Evolutionary conservation across 2,329 filamentous ascomycete species (phyloP).

Genomic region (Diaporthe aspalathi): DNA sequence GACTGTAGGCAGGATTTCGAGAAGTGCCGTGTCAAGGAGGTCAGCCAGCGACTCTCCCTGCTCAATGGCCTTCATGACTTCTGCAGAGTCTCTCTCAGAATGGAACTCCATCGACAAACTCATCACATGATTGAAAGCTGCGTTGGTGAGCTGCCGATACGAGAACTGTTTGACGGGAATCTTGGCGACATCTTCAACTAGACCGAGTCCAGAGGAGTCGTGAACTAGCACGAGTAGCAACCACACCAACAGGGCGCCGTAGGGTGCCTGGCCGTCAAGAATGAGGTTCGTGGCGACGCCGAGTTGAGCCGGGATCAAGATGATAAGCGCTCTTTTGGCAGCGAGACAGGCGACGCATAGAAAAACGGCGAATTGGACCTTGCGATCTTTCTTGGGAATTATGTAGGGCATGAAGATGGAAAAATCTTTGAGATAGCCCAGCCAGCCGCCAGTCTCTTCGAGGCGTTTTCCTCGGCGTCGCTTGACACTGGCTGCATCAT

Average conservation of each 20-base stretch:
- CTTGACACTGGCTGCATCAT: constrained; percentile 10
- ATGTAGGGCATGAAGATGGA: constrained; percentile 25
- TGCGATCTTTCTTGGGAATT: constrained; percentile 19
- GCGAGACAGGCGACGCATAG: background rate
- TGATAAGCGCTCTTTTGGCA: background rate
- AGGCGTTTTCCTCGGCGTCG: constrained; percentile 10
- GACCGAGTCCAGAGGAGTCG: background rate
- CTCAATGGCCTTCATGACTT: constrained; percentile 72
- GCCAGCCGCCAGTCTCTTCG: constrained; percentile 31
- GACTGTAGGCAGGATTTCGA: constrained; percentile 71
- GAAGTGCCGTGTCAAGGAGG: constrained; percentile 69
- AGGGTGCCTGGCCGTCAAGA: constrained; percentile 1
- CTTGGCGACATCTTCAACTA: constrained; percentile 33
- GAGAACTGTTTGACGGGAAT: constrained; percentile 67
- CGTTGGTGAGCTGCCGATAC: constrained; percentile 67
- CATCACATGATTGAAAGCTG: constrained; percentile 76
- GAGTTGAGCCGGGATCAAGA: constrained; percentile 15
- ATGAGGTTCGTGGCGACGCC: constrained; percentile 10
- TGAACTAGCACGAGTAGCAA: background rate
- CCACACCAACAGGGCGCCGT: background rate
- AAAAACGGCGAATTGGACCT: constrained; percentile 1
- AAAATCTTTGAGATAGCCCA: constrained; percentile 36
- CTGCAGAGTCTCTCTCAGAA: constrained; percentile 71
- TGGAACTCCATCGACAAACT: constrained; percentile 78
- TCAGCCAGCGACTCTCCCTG: constrained; percentile 71